Evolutionary conservation across 306 rosid species (phyloP).

Genomic region (Gynostemma pentaphyllum): DNA sequence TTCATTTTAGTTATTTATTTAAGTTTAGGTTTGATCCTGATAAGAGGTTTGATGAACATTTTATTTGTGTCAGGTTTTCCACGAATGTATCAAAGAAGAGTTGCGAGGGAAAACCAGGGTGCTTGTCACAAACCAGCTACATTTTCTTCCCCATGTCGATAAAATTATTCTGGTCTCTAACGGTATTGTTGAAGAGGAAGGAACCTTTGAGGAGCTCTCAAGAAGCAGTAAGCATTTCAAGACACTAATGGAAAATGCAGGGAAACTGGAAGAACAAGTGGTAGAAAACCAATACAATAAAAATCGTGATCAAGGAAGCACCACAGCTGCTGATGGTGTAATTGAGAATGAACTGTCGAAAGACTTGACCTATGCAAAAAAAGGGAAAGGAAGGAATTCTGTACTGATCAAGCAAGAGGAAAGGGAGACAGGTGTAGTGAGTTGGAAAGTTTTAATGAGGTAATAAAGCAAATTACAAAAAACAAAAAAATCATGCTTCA

Average conservation of each 20-base stretch:
- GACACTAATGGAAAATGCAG: conserved; percentile 85
- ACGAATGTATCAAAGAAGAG: conserved; percentile 69
- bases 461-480: conserved; percentile 9
- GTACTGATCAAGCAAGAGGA: conserved; percentile 69
- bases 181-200: conserved; percentile 60
- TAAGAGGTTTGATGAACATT: not conserved
- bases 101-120: conserved; percentile 68
- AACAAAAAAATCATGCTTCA: conserved; percentile 3
- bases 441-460: conserved; percentile 59
- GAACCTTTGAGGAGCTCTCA: conserved; percentile 82
- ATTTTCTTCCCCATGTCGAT: conserved; percentile 86
- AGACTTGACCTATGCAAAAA: conserved; percentile 23
- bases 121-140: conserved; percentile 92
- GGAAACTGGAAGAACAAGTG: conserved; percentile 59
- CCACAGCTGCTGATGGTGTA: not conserved
- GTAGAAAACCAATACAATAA: no score
- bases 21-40: no score
- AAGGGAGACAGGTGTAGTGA: conserved; percentile 71
- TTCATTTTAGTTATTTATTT: no score
- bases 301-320: conserved; percentile 15
- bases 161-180: conserved; percentile 53
- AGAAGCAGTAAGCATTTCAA: conserved; percentile 55
- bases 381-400: conserved; percentile 41
- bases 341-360: conserved; percentile 13
- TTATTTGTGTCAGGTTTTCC: conserved; percentile 47